Evolutionary conservation across 306 rosid genomes (phyloP), one percentile per base, ranked within the genome.

Genomic region (Inga leiocalycina): DNA sequence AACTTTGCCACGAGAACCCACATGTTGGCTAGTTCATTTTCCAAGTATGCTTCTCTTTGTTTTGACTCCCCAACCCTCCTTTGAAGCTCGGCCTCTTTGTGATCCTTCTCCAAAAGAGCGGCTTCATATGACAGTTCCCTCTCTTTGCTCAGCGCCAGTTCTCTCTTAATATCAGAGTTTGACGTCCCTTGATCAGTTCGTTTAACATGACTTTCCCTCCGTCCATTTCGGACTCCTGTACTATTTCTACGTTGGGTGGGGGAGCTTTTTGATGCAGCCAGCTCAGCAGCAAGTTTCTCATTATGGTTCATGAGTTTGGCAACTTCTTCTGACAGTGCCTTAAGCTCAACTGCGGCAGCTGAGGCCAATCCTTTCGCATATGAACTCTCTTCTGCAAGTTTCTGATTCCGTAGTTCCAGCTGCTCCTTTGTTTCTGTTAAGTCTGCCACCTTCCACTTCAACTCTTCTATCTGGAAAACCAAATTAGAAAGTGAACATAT

Each of bases 271-370:
- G 94, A 87, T 56, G 94, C 85, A 3, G 95, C 90, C 67, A 91
- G 91, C 80, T 97, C 98, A 16, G 94, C 86, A 37, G 92, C 84
- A 39, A 92, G 88, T 82, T 88, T 94, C 80, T 94, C 99, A 14
- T 94, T 97, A 45, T 94, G 93, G 82, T 88, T 94, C 99, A 94
- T 94, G 75, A 92, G 97, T 86, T 97, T 97, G 74, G 99, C 85
- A 74, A 97, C 97, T 89, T 97, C 99, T 89, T 94, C 99, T 27
- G 99, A 90, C 67, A 97, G 83, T 78, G 98, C 98, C 89, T 97
- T 97, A 64, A 97, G 97, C 88, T 97, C 99, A 76, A 94, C 98
- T 7, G 98, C 99, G n/a, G 99, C 99, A 77, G 99, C 99, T 46
- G 99, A 97, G 71, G 99, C 99, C 71, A 97, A 86, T 80, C 97